phyloP scores from a whole-genome alignment of 1,284 basidiomycete genomes.

The Malassezia arunalokei region DNA sequence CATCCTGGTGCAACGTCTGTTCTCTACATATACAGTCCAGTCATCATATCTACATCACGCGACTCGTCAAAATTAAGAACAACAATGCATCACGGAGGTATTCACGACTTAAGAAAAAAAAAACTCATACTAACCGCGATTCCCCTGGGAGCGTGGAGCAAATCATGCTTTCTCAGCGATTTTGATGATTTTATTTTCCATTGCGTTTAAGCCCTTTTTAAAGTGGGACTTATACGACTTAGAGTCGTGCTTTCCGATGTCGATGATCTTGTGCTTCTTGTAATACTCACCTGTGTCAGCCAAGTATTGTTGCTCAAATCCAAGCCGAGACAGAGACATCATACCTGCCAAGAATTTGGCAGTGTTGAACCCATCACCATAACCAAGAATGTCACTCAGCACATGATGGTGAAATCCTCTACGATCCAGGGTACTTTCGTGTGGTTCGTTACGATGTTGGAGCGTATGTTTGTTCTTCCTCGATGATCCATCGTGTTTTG shows the following conservation, averaged over 20 bases:
- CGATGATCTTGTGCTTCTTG: slow-evolving; percentile 3
- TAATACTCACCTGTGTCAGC: slow-evolving; percentile 9
- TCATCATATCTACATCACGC: too few species aligned
- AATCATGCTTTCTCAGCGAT: neutral
- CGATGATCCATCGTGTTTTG: neutral
- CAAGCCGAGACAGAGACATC: slow-evolving; percentile 11
- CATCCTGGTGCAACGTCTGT: too few species aligned
- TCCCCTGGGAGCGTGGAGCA: neutral
- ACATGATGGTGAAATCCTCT: neutral
- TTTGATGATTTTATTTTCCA: neutral
- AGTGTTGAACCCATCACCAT: slow-evolving; percentile 10
- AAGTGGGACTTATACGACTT: slow-evolving; percentile 6
- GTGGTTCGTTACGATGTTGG: neutral
- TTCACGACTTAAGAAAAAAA: too few species aligned
- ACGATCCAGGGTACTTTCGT: neutral
- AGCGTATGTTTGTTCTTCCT: neutral
- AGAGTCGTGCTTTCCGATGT: neutral
- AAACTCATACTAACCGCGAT: too few species aligned
- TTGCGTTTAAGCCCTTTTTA: neutral
- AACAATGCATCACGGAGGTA: too few species aligned
- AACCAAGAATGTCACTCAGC: neutral
- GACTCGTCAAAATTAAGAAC: too few species aligned
- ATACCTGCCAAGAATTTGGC: slow-evolving; percentile 6
- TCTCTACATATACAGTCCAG: too few species aligned
- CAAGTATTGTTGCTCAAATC: slow-evolving; percentile 14